Evolutionary conservation across 805 yeast genomes (phyloP).

Genomic region (Wickerhamomyces canadensis): DNA sequence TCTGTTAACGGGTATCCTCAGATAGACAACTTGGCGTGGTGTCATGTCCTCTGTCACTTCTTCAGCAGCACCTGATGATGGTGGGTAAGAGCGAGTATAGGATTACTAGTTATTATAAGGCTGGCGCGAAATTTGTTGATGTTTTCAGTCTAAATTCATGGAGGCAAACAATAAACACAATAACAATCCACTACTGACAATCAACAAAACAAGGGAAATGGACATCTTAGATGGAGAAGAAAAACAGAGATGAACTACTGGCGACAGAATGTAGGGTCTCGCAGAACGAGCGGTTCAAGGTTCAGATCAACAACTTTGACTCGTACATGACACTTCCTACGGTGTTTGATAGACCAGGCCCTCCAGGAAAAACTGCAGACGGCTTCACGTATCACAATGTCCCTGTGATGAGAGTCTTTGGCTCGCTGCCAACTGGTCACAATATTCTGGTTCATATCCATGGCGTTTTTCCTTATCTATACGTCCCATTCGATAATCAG

Average conservation of each 20-base stretch:
- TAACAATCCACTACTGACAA: neutral
- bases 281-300: slow-evolving; percentile 12
- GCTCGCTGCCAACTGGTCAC: slow-evolving; percentile 57
- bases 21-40: slow-evolving; percentile 15
- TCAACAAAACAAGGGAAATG: neutral
- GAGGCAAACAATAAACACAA: neutral
- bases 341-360: slow-evolving; percentile 38
- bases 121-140: too few species aligned
- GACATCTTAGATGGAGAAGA: slow-evolving; percentile 3
- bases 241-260: neutral
- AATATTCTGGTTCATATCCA: slow-evolving; percentile 69
- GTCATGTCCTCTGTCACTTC: too few species aligned
- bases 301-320: slow-evolving; percentile 63
- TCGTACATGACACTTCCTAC: slow-evolving; percentile 57
- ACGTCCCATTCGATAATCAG: slow-evolving; percentile 51
- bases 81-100: too few species aligned
- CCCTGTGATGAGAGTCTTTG: slow-evolving; percentile 77
- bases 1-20: slow-evolving; percentile 22
- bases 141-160: too few species aligned
- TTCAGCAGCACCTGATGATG: too few species aligned
- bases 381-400: slow-evolving; percentile 37
- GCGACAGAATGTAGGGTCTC: neutral
- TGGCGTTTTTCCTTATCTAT: slow-evolving; percentile 79
- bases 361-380: slow-evolving; percentile 20
- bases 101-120: too few species aligned